Evolutionary conservation across 1,284 basidiomycete species (phyloP), one percentile per base, ranked within the genome.

Genomic region (Leccinum subatratum): DNA sequence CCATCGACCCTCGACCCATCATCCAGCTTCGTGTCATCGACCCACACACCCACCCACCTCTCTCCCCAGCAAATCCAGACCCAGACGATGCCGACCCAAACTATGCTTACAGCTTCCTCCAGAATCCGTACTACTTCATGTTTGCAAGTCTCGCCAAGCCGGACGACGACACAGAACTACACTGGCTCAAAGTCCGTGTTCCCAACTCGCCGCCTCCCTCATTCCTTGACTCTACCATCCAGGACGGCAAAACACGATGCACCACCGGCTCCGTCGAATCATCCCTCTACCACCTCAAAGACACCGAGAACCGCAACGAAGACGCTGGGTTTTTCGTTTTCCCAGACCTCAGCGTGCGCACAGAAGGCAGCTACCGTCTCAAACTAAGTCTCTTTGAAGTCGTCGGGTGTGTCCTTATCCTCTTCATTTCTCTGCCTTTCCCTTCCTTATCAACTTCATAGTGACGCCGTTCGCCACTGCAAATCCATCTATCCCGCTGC

Each of bases 1-100:
- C 96, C 3, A 94, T 98, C 74, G 95, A 98, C 81, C 96, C 96
- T 0, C 94, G 95, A 0, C 96, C 96, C 14, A 96, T 98, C 77
- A 89, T 98, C n/a, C 94, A 96, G 78, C 86, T 98, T 7, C 89
- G 92, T 64, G 93, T 98, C 65, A 84, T 93, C 71, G 92, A 93
- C 77, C 87, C 85, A 8, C 77, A 85, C n/a, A 79, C 82, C 51
- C 81, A 79, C 45, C 75, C 71, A 54, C 72, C 72, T 0, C 76
- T 76, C 11, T 69, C 73, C 8, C 63, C 69, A 6, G 63, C 69
- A 4, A 71, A 74, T 16, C 65, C 68, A 34, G 69, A 73, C 51
- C 34, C 67, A 14, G 79, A 82, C 59, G 83, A 81, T 65, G 25
- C 71, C 60, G 68, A 81, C 68, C 69, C 71, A 42, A 75, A 75